Percentiles rank a stretch among this genome's conserved stretches.
Conservation (phyloP, 2,329 filamentous ascomycete species). For the Penicillium glabrum region DNA sequence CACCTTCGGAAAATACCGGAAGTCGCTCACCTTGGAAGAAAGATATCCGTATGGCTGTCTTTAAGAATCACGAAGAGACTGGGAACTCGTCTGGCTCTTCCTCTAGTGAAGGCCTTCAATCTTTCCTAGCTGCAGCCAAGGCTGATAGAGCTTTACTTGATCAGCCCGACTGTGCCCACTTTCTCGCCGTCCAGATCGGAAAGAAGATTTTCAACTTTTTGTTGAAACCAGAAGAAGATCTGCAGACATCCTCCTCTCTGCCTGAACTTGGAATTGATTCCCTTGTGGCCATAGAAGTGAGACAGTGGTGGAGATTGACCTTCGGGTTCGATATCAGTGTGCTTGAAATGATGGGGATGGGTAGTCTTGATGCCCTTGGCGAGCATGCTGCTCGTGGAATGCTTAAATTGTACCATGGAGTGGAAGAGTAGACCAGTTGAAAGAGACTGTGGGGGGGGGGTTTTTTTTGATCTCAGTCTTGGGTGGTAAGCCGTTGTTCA, state of each 20-base stretch:
- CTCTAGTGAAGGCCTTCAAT: not conserved
- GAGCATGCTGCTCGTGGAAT: constrained; percentile 11
- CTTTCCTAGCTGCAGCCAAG: constrained; percentile 6
- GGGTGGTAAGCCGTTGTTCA: not conserved
- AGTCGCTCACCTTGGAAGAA: constrained; percentile 2
- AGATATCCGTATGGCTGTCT: constrained; percentile 4
- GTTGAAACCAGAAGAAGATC: constrained; percentile 18
- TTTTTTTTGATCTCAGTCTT: not conserved
- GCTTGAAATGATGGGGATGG: constrained; percentile 25
- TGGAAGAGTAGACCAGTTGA: not conserved
- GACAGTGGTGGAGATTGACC: constrained; percentile 23
- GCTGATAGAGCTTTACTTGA: not conserved
- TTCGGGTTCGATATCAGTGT: constrained; percentile 24
- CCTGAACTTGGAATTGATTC: constrained; percentile 29
- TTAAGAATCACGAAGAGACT: not conserved
- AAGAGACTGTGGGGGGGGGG: not conserved
- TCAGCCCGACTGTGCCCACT: not conserved
- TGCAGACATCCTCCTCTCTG: constrained; percentile 19
- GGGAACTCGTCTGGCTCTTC: not conserved
- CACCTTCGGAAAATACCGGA: not conserved
- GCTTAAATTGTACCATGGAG: constrained; percentile 10
- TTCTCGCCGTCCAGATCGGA: constrained; percentile 19
- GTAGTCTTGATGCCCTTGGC: constrained; percentile 11
- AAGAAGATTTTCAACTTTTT: constrained; percentile 20
- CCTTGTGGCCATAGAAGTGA: constrained; percentile 30